Evolutionary conservation across 305 asterid genomes (phyloP), one percentile per base, ranked within the genome.

Genomic region (Fraxinus dipetala): DNA sequence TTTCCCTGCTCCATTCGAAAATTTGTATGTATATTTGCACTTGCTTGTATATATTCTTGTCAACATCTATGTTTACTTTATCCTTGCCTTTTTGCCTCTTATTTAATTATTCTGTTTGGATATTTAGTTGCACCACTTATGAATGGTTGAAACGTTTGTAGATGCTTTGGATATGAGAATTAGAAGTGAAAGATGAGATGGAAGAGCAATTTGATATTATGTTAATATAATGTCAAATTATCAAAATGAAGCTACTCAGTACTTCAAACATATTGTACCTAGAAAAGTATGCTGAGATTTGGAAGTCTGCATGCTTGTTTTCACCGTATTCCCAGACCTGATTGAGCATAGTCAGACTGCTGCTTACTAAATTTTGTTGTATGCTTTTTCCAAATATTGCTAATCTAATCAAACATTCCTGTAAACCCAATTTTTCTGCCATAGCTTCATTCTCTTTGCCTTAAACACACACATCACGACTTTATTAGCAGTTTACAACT

Each of bases 1-100:
- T 70, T 77, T 65, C 16, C 26, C 18, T 22, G 3, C 83, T 69
- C 79, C 76, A 48, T 78, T 54, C 10, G 31, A 45, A 84, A 77
- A 14, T 22, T 45, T 65, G 48, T 32, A 34, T 70, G 36, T 72
- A 35, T 82, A 83, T 34, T 34, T 76, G 51, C 59, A 48, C 51
- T 20, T 78, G 65, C 30, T 14, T 10, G 31, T 56, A 45, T 70
- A 48, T 13, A 45, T 28, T 36, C 72, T 6, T 43, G 30, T 65
- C 34, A 13, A 11, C 51, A 30, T 65, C 51, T 59, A 11, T 24
- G 63, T 48, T 48, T 73, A 26, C 35, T 24, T 65, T 1, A 26
- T 48, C 35, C 35, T 24, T 65, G 34, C 14, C 5, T 16, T 65
- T 65, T 26, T 20, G 69, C 26, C 36, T 61, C 10, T 14, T 13